These are phyloP conservation scores for Sclerotinia glacialis DNA, from an alignment of 2,329 filamentous ascomycete genomes.

Conservation along the genomic window DNA sequence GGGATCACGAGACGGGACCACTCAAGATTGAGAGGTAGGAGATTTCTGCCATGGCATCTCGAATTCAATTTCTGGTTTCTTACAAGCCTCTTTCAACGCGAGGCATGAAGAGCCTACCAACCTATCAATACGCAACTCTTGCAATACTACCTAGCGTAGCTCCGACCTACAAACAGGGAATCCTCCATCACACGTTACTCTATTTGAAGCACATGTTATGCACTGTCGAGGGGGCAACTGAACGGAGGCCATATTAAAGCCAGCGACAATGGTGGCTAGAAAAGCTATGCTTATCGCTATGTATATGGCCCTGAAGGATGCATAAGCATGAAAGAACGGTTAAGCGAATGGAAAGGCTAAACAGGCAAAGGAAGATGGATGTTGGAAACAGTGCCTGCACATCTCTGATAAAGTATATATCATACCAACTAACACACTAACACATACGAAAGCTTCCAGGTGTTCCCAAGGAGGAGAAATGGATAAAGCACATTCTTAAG, in stretches of 20 bases:
- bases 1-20: neutral
- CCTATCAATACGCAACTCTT: neutral
- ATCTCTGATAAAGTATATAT: neutral
- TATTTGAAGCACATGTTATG: constrained; percentile 9
- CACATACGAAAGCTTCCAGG: neutral
- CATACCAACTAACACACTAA: neutral
- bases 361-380: too few relatives aligned
- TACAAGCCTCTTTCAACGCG: neutral
- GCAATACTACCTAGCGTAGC: constrained; percentile 4
- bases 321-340: neutral
- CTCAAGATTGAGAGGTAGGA: neutral
- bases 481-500: neutral
- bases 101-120: constrained; percentile 12
- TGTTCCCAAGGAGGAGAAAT: neutral
- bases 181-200: constrained; percentile 4
- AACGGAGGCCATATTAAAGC: neutral
- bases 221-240: constrained; percentile 6
- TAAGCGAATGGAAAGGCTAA: too few relatives aligned
- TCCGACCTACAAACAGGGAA: constrained; percentile 10
- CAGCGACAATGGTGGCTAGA: neutral
- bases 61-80: constrained; percentile 2
- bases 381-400: too few relatives aligned
- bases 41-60: constrained; percentile 14
- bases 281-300: neutral
- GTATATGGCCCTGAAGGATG: neutral